Percentiles rank a stretch among this genome's conserved stretches.
Conservation (phyloP, 2,329 filamentous ascomycete species). For the Tetracladium maxilliforme region DNA sequence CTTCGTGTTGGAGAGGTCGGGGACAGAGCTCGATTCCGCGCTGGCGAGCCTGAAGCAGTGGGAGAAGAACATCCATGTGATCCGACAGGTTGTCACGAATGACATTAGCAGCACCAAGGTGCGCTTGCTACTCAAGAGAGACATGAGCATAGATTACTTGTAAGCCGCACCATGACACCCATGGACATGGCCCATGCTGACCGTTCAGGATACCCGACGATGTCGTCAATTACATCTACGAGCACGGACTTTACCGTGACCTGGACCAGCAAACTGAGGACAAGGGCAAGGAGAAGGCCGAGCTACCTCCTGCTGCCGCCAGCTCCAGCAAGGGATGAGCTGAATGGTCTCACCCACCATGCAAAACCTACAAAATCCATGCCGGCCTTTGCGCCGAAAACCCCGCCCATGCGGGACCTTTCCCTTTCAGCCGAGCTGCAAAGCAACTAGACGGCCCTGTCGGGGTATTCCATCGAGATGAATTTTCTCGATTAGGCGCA, state of each 20-base stretch:
- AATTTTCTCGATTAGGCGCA: no score
- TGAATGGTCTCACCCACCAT: no score
- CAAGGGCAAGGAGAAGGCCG: conserved; percentile 10
- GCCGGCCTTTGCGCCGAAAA: no score
- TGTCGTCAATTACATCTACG: conserved; percentile 61
- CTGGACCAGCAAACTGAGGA: conserved; percentile 8
- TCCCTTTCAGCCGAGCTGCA: no score
- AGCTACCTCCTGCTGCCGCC: no score
- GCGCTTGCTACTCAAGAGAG: conserved; percentile 60
- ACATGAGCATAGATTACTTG: conserved; percentile 72
- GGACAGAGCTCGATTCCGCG: conserved; percentile 80
- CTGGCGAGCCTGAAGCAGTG: conserved; percentile 68
- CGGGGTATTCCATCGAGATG: no score
- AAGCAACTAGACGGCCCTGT: no score
- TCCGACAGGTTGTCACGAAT: conserved; percentile 77
- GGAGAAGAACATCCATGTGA: conserved; percentile 77
- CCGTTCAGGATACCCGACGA: conserved; percentile 58
- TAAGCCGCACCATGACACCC: no score
- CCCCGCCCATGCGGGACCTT: no score
- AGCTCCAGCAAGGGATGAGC: no score
- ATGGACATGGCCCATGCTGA: no score
- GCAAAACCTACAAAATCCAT: no score
- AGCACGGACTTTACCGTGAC: conserved; percentile 50
- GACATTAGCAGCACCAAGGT: conserved; percentile 76
- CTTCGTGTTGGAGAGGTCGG: conserved; percentile 76